These are phyloP conservation scores for Nelumbo lutea DNA, from an alignment of 164 flowering plant species.

Conservation along the genomic window DNA sequence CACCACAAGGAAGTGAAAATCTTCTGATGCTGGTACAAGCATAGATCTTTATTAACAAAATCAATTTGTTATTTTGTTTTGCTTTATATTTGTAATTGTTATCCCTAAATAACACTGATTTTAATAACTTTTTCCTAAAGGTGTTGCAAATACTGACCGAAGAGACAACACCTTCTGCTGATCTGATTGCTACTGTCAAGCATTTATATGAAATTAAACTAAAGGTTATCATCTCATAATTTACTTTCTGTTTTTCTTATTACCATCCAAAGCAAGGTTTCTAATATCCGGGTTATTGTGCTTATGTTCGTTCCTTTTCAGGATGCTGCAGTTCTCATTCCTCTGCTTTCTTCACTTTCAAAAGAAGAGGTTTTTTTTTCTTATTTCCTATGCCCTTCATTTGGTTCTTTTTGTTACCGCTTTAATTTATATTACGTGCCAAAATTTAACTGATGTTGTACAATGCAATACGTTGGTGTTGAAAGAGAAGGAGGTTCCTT, in stretches of 20 bases:
- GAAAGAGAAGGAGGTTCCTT: neutral
- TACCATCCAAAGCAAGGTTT: neutral
- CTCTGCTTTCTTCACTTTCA: slow-evolving; percentile 79
- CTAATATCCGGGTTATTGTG: slow-evolving; percentile 8
- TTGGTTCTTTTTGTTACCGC: neutral
- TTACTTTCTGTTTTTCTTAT: neutral
- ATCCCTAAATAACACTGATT: slow-evolving; percentile 9
- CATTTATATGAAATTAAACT: slow-evolving; percentile 88
- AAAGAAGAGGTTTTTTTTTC: slow-evolving; percentile 64
- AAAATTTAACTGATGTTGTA: neutral
- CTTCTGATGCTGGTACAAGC: slow-evolving; percentile 69
- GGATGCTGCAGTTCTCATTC: slow-evolving; percentile 95
- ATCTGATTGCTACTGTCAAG: slow-evolving; percentile 74
- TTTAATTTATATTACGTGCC: neutral
- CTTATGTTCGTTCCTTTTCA: slow-evolving; percentile 33
- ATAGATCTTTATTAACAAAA: neutral
- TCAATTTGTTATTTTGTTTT: neutral
- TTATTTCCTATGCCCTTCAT: neutral
- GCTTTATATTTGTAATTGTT: slow-evolving; percentile 3
- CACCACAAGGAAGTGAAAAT: slow-evolving; percentile 93
- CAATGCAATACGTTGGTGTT: neutral
- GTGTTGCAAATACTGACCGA: slow-evolving; percentile 79
- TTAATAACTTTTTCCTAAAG: slow-evolving; percentile 34
- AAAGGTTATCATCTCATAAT: slow-evolving; percentile 43
- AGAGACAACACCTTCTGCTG: slow-evolving; percentile 67